phyloP scores from a whole-genome alignment of 1,139 yeast species.

The Suhomyces chickasaworum region DNA sequence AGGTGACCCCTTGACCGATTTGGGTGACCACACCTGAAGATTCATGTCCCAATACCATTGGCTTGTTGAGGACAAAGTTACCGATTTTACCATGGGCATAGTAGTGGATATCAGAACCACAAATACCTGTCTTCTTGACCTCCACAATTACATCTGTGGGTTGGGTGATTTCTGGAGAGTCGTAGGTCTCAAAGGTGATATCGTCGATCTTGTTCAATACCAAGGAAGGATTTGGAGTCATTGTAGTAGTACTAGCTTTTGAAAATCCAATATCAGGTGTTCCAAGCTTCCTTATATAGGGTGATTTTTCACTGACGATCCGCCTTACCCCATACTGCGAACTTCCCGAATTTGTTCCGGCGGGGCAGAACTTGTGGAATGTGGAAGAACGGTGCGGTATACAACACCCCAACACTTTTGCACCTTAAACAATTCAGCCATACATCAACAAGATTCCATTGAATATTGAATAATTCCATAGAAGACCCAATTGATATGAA shows the following conservation, averaged over 20 bases:
- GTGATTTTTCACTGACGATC: not conserved
- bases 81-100: conserved; percentile 81
- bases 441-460: too few relatives aligned
- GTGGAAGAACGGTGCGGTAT: conserved; percentile 1
- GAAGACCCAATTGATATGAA: too few relatives aligned
- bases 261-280: not conserved
- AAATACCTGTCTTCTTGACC: conserved; percentile 79
- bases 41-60: conserved; percentile 79
- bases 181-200: conserved; percentile 64
- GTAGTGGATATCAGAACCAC: conserved; percentile 88
- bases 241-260: not conserved
- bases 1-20: conserved; percentile 61
- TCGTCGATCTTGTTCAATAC: conserved; percentile 67
- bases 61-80: conserved; percentile 59
- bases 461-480: too few relatives aligned
- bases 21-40: conserved; percentile 71
- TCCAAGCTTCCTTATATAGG: not conserved
- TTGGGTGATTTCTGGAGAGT: conserved; percentile 61
- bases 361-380: conserved; percentile 2
- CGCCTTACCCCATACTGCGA: conserved; percentile 11
- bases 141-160: conserved; percentile 74
- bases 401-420: not conserved
- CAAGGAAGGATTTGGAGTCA: conserved; percentile 58
- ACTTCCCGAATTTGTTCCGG: conserved; percentile 9
- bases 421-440: not conserved